Evolutionary conservation across 345 rosid species (phyloP), one percentile per base, ranked within the genome.

Genomic region (Camelina hispida): DNA sequence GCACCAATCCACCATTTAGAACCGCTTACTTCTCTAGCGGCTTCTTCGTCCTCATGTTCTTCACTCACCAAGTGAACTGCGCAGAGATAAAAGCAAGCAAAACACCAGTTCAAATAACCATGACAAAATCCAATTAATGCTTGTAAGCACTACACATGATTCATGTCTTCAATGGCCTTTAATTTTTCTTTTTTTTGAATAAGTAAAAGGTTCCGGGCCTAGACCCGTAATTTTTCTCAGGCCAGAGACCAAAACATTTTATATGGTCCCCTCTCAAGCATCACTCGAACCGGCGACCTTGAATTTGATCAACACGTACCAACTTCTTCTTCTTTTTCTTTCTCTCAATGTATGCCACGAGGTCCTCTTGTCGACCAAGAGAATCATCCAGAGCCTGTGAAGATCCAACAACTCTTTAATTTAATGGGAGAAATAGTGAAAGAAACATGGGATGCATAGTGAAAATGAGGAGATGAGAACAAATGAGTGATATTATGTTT

Each of bases 271-370:
- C 30, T 4, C 30, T 4, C 30, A 28, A 28, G 1, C 28, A 4
- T 28, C 30, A 28, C 30, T 28, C 30, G 30, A 25, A 25, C 30
- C 30, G 30, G 5, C 5, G 5, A 28, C 30, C 30, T 28, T 28
- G 4, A 28, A 28, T 12, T 20, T 40, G 32, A 54, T 28, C 30
- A 28, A 68, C 8, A 55, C 73, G 1, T 9, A 86, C 87, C 87
- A 81, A 28, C 47, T 86, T 88, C 85, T 87, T 91, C 82, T 86
- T 89, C 74, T 85, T 90, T 79, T 88, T 88, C 83, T 93, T 93
- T 58, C 84, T 88, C 17, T 90, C 94, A 18, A 90, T 62, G 75
- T 88, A 90, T 17, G 86, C 86, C 28, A 84, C 35, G 9, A 93
- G 84, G 64, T 90, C 95, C 68, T 84, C 87, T 61, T 88, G 96